Conservation (phyloP, 2,329 filamentous ascomycete species). For the Nannizzia gypsea region DNA sequence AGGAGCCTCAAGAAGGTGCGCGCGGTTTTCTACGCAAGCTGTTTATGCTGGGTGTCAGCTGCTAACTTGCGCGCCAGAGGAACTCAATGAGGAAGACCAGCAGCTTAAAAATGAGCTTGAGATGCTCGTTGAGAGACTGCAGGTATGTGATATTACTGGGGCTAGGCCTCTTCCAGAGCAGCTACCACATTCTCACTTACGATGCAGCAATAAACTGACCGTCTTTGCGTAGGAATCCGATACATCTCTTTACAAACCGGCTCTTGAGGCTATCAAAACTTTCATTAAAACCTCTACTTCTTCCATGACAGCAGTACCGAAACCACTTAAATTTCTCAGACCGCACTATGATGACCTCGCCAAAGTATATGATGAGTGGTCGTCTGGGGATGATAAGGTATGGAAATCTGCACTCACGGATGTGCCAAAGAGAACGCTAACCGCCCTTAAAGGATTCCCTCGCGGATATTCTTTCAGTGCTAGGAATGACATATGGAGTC, state of each 20-base stretch:
- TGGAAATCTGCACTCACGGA: slow-evolving; percentile 20
- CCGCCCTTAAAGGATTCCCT: slow-evolving; percentile 49
- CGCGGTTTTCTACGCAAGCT: slow-evolving; percentile 27
- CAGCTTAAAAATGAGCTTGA: slow-evolving; percentile 96
- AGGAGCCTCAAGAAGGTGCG: slow-evolving; percentile 51
- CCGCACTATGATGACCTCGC: slow-evolving; percentile 89
- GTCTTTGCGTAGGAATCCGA: slow-evolving; percentile 60
- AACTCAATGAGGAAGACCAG: slow-evolving; percentile 95
- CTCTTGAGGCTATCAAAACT: slow-evolving; percentile 91
- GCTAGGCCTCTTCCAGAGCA: not conserved
- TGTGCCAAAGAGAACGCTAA: not conserved
- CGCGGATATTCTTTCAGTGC: slow-evolving; percentile 90
- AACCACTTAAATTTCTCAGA: slow-evolving; percentile 93
- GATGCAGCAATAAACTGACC: not conserved
- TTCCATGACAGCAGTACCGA: slow-evolving; percentile 98
- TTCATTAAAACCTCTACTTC: slow-evolving; percentile 99
- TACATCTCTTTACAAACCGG: slow-evolving; percentile 74
- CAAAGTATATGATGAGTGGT: slow-evolving; percentile 82
- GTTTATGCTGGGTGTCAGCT: slow-evolving; percentile 6
- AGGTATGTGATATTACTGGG: slow-evolving; percentile 40
- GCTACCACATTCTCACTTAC: not conserved
- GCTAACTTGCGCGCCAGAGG: slow-evolving; percentile 45
- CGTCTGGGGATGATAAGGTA: slow-evolving; percentile 70
- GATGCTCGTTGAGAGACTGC: slow-evolving; percentile 91
- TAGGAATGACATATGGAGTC: slow-evolving; percentile 97